These are phyloP conservation scores for Microcyclosporella mali DNA, from an alignment of 2,329 filamentous ascomycete genomes.

Conservation along the genomic window DNA sequence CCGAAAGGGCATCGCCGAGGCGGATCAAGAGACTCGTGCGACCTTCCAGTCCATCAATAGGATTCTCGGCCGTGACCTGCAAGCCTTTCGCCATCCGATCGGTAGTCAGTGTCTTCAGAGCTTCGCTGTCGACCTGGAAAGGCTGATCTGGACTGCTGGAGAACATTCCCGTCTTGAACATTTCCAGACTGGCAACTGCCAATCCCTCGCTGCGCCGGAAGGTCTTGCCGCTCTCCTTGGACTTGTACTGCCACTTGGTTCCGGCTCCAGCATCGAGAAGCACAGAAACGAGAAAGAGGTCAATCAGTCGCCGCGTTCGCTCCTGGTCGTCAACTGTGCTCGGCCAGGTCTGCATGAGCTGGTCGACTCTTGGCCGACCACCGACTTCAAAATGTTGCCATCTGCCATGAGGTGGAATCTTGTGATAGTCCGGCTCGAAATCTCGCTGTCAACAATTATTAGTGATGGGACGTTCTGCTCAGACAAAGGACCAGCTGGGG, in stretches of 20 bases:
- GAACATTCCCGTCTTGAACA: conserved; percentile 91
- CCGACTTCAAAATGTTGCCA: conserved; percentile 84
- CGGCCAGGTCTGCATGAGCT: conserved; percentile 65
- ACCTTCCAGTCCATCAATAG: conserved; percentile 78
- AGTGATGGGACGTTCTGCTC: too few species aligned
- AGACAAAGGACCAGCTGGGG: background rate
- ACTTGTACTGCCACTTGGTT: conserved; percentile 86
- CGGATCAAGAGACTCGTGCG: conserved; percentile 71
- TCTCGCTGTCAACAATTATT: conserved; percentile 58
- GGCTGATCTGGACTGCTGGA: conserved; percentile 76
- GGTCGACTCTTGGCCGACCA: conserved; percentile 64
- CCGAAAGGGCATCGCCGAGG: conserved; percentile 65
- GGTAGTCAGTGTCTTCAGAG: conserved; percentile 66
- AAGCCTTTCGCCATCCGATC: conserved; percentile 72
- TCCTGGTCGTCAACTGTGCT: conserved; percentile 64
- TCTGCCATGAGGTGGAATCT: conserved; percentile 78
- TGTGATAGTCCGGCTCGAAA: conserved; percentile 60
- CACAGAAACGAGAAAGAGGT: conserved; percentile 74
- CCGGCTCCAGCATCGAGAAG: conserved; percentile 84
- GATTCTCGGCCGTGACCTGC: conserved; percentile 75
- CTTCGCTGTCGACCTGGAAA: conserved; percentile 81
- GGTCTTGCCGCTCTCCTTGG: conserved; percentile 73
- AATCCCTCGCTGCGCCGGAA: conserved; percentile 85
- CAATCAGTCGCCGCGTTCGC: conserved; percentile 67
- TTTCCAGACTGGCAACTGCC: conserved; percentile 71